These are phyloP conservation scores for Prunus dulcis DNA, from an alignment of 306 rosid genomes.

Conservation along the genomic window DNA sequence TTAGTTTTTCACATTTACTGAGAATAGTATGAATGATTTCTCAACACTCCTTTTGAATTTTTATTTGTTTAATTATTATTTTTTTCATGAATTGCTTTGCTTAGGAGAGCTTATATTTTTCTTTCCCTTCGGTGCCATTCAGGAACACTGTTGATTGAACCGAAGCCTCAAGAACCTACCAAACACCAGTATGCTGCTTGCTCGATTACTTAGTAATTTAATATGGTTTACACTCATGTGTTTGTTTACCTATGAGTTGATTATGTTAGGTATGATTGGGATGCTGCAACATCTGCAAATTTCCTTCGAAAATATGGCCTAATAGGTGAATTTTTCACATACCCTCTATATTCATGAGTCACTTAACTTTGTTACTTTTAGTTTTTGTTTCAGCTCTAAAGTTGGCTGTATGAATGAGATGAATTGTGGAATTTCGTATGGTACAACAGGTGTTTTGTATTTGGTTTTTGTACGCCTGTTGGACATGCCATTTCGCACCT, in stretches of 20 bases:
- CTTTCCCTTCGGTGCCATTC: constrained; percentile 17
- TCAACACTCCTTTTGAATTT: neutral
- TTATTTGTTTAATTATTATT: neutral
- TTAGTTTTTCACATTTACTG: neutral
- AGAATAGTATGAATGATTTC: neutral
- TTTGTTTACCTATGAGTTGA: constrained; percentile 11
- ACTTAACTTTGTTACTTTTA: neutral
- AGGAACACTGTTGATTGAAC: constrained; percentile 94
- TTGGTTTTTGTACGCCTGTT: neutral
- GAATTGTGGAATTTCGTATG: neutral
- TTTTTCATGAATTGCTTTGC: neutral
- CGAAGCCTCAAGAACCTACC: constrained; percentile 98
- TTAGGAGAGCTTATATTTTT: neutral
- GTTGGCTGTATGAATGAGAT: neutral
- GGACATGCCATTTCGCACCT: neutral
- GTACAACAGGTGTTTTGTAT: neutral
- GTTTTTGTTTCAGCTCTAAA: neutral
- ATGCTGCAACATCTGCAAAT: constrained; percentile 93
- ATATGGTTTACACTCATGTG: constrained; percentile 1
- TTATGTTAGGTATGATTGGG: constrained; percentile 91
- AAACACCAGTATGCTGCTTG: constrained; percentile 73
- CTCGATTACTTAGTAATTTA: constrained; percentile 15
- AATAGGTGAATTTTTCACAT: constrained; percentile 35
- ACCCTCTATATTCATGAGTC: neutral
- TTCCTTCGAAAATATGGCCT: constrained; percentile 86